Base-by-base conservation (phyloP, 2,329 filamentous ascomycete species). In the Xylaria multiplex region DNA sequence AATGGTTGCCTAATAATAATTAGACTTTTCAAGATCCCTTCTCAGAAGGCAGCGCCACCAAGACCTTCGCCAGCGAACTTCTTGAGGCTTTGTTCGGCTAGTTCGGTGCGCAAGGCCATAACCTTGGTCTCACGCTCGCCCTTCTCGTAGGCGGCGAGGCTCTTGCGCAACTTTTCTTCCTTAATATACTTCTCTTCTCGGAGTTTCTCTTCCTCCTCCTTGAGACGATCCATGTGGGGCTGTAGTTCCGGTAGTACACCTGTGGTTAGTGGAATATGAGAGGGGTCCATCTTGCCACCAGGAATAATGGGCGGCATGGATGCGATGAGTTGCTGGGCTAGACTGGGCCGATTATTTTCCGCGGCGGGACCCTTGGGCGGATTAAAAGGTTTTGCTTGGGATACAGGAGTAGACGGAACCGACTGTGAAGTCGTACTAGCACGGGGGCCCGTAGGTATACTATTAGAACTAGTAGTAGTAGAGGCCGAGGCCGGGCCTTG, bases 141-240 rank as follows among this genome's bases (percentile, higher is more conserved):
- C 71, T 81, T 81, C 60, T 88, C 83, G 84, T 86, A 89, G 32
- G 79, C 71, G 50, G 82, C 80, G 43, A 89, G 77, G 62, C 80
- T 85, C 76, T 82, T 84, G 35, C 85, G 80, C 45, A 88, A 76
- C 67, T 82, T 82, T 48, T 88, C 86, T 71, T 88, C 83, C 73
- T 85, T 86, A 27, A 71, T 72, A 22, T 82, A 80, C 35, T 86
- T 76, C 59, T 88, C 86, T 48, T 84, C 81, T 1, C 86, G 81
- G 42, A 87, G 71, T 67, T 83, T 83, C 74, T 88, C 86, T 72
- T 88, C 86, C 52, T 89, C 86, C 45, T 88, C 86, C 64, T 81
- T 81, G 11, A 88, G 79, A 65, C 84, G 85, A 40, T 81, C 79
- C 69, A 82, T 83, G 73, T 87, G 84, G n/a, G 81, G 75, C 67